Evolutionary conservation across 495 filamentous ascomycete species (phyloP).

Genomic region (Umbilicaria muhlenbergii): DNA sequence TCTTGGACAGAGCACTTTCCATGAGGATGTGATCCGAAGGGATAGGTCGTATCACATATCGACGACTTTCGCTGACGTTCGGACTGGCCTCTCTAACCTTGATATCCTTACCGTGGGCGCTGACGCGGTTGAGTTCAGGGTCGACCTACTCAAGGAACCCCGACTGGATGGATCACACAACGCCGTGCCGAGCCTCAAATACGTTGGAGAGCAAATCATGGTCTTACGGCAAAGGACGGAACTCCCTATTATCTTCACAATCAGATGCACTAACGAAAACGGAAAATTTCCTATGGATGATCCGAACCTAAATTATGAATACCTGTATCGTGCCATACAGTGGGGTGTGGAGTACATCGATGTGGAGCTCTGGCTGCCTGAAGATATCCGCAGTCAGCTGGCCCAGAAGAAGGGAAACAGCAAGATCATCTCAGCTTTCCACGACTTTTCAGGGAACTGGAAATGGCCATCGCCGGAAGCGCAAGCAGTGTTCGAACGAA

Average conservation of each 20-base stretch:
- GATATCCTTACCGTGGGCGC: slow-evolving; percentile 73
- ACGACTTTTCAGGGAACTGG: slow-evolving; percentile 71
- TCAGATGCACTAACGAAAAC: slow-evolving; percentile 63
- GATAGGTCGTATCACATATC: slow-evolving; percentile 68
- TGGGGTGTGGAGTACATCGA: slow-evolving; percentile 84
- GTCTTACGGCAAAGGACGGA: slow-evolving; percentile 66
- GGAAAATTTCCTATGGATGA: slow-evolving; percentile 73
- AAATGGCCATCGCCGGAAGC: slow-evolving; percentile 63
- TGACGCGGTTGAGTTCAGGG: slow-evolving; percentile 69
- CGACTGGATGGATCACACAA: slow-evolving; percentile 35
- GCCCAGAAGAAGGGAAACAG: slow-evolving; percentile 56
- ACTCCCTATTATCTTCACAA: slow-evolving; percentile 75
- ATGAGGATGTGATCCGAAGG: slow-evolving; percentile 60
- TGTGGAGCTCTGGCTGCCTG: slow-evolving; percentile 72
- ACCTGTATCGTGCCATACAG: slow-evolving; percentile 62
- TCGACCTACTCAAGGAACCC: slow-evolving; percentile 69
- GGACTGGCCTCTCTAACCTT: slow-evolving; percentile 65
- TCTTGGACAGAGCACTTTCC: slow-evolving; percentile 57
- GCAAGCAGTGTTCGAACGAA: slow-evolving; percentile 50
- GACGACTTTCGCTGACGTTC: slow-evolving; percentile 74
- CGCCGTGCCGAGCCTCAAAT: slow-evolving; percentile 57
- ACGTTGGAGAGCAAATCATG: slow-evolving; percentile 77
- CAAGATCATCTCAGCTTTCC: slow-evolving; percentile 73
- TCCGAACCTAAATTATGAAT: slow-evolving; percentile 55
- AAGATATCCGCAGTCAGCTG: slow-evolving; percentile 50